Percentiles rank a stretch among this genome's conserved stretches.
Conservation (phyloP, 2,329 filamentous ascomycete genomes). For the Rutstroemia sp. region DNA sequence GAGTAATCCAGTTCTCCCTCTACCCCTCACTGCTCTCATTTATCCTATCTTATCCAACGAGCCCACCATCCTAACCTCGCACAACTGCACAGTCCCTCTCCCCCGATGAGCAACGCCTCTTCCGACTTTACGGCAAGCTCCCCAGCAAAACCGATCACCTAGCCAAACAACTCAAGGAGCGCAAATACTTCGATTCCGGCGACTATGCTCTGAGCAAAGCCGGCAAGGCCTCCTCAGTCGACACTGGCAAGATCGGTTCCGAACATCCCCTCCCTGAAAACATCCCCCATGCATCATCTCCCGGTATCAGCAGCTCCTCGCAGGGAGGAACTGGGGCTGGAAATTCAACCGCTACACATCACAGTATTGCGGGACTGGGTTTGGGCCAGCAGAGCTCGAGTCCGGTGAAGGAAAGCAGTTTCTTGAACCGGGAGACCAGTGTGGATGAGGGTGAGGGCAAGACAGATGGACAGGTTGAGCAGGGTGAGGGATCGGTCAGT, state of each 20-base stretch:
- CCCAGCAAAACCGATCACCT: constrained; percentile 94
- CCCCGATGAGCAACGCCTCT: constrained; percentile 91
- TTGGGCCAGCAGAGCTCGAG: constrained; percentile 54
- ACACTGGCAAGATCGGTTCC: constrained; percentile 87
- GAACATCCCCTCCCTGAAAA: constrained; percentile 93
- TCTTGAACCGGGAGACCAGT: constrained; percentile 76
- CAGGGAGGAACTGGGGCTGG: constrained; percentile 37
- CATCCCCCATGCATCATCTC: constrained; percentile 80
- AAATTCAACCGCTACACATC: constrained; percentile 26
- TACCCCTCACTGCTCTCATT: not conserved
- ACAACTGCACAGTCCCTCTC: constrained; percentile 62
- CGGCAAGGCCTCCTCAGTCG: constrained; percentile 89
- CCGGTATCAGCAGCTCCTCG: constrained; percentile 34
- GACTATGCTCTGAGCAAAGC: constrained; percentile 97
- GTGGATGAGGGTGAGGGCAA: constrained; percentile 42
- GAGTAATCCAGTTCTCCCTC: constrained; percentile 35
- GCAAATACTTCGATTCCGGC: constrained; percentile 96
- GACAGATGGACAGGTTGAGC: constrained; percentile 24
- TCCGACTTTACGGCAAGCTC: constrained; percentile 95
- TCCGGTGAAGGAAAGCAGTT: constrained; percentile 86
- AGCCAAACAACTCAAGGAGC: constrained; percentile 97
- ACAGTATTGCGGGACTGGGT: constrained; percentile 35
- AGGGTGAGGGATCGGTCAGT: constrained; percentile 31
- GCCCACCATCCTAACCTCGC: not conserved
- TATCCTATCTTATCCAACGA: constrained; percentile 10